A percentile compares a stretch with the other conserved stretches of the same genome.
phyloP scores from a whole-genome alignment of 2,329 filamentous ascomycete species.

The Blumeria graminis region DNA sequence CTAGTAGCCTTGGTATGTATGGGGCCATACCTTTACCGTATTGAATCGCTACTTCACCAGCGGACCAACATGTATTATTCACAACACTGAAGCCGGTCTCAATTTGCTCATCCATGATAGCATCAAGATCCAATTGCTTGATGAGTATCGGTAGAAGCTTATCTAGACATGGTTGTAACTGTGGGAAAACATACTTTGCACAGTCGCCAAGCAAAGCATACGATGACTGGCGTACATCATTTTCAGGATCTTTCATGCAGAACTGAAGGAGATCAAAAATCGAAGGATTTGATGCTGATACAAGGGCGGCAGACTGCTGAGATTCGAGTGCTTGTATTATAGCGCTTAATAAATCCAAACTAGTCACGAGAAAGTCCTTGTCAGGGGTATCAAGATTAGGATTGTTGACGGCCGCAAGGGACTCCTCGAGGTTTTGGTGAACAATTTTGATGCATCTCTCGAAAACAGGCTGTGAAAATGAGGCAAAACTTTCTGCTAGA shows the following conservation, averaged over 20 bases:
- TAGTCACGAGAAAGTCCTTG: constrained; percentile 93
- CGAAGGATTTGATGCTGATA: constrained; percentile 49
- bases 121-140: constrained; percentile 63
- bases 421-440: constrained; percentile 69
- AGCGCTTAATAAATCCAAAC: constrained; percentile 74
- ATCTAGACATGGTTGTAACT: constrained; percentile 50
- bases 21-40: constrained; percentile 50
- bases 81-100: constrained; percentile 77
- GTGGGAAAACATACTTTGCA: constrained; percentile 71
- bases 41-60: constrained; percentile 73
- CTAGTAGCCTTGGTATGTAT: constrained; percentile 54
- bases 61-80: constrained; percentile 96
- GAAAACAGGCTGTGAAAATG: constrained; percentile 73
- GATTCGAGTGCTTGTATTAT: constrained; percentile 74
- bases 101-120: constrained; percentile 52
- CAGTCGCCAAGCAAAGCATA: constrained; percentile 90
- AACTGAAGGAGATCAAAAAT: constrained; percentile 81
- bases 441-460: constrained; percentile 74
- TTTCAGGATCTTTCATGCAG: constrained; percentile 76
- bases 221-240: constrained; percentile 86
- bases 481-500: constrained; percentile 57
- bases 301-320: constrained; percentile 49
- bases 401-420: constrained; percentile 44
- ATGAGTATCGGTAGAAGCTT: constrained; percentile 62
- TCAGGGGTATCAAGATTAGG: constrained; percentile 51